A percentile compares a stretch with the other conserved stretches of the same genome.
Conservation (phyloP, 208 protist species). For the Porcisia hertigi region DNA sequence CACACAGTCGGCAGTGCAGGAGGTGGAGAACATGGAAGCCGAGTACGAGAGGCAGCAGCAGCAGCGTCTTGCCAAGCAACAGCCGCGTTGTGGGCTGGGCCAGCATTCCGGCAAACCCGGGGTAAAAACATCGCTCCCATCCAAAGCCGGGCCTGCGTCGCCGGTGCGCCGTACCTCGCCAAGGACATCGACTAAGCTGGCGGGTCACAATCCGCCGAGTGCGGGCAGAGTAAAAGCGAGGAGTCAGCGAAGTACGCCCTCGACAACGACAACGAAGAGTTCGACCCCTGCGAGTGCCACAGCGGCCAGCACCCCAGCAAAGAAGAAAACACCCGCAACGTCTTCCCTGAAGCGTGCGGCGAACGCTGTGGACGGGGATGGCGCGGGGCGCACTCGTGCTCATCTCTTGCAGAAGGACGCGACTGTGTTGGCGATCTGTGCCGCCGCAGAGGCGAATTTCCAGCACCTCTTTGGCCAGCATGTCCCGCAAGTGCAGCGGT, state of each 20-base stretch:
- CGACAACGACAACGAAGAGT: background rate
- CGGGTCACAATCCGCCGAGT: background rate
- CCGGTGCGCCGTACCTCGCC: background rate
- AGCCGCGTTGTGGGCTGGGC: background rate
- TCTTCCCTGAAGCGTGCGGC: background rate
- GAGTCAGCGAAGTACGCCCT: background rate
- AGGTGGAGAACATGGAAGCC: slow-evolving; percentile 21
- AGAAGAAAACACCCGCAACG: background rate
- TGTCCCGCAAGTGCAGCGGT: background rate
- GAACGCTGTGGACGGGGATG: background rate
- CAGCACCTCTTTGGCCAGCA: slow-evolving; percentile 1
- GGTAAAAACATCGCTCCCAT: background rate
- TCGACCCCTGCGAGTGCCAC: background rate
- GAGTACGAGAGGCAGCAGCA: slow-evolving; percentile 5
- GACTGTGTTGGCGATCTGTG: background rate
- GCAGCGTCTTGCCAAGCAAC: background rate
- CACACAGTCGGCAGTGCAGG: slow-evolving; percentile 16
- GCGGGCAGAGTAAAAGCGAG: background rate
- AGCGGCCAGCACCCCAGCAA: background rate
- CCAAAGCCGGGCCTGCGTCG: background rate
- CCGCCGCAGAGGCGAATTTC: slow-evolving; percentile 17
- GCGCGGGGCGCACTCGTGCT: background rate
- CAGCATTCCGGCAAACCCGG: background rate
- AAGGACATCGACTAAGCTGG: background rate
- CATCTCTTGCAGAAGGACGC: background rate